Percentiles rank a stretch among this genome's conserved stretches.
Evolutionary conservation across 305 asterid species (phyloP).

Genomic region (Fraxinus dipetala): DNA sequence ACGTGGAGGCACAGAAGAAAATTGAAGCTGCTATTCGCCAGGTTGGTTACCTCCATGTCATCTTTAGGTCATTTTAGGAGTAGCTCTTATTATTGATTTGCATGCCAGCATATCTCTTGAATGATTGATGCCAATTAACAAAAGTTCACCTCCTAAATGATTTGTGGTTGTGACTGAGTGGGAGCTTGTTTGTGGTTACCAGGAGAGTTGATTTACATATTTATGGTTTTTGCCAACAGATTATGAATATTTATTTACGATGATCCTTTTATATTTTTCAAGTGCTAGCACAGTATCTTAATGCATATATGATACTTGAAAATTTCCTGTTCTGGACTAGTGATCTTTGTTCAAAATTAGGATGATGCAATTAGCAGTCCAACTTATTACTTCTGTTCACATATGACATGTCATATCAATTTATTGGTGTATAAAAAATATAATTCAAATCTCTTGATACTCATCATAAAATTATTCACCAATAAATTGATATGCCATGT

Average conservation of each 20-base stretch:
- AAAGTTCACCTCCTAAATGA: not conserved
- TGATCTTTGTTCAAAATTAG: not conserved
- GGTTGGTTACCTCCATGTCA: conserved; percentile 40
- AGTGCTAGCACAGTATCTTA: not conserved
- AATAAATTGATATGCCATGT: not conserved
- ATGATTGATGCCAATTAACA: not conserved
- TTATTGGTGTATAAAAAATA: not conserved
- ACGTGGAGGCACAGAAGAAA: conserved; percentile 93
- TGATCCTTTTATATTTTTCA: not conserved
- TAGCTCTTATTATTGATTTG: conserved; percentile 12
- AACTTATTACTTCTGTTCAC: not conserved
- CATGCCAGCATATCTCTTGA: conserved; percentile 11
- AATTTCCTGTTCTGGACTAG: not conserved
- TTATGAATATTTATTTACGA: not conserved
- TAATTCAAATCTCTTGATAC: not conserved
- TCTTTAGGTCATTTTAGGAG: conserved; percentile 11
- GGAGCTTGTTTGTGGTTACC: not conserved
- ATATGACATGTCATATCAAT: not conserved
- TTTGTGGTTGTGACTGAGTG: not conserved
- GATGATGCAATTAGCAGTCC: not conserved
- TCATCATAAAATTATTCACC: not conserved
- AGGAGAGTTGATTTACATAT: conserved; percentile 1
- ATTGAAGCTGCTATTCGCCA: conserved; percentile 92
- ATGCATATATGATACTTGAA: not conserved
- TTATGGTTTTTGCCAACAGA: not conserved